phyloP scores from a whole-genome alignment of 192 early-diverging fungal genomes.

The Umbelopsis sp. region DNA sequence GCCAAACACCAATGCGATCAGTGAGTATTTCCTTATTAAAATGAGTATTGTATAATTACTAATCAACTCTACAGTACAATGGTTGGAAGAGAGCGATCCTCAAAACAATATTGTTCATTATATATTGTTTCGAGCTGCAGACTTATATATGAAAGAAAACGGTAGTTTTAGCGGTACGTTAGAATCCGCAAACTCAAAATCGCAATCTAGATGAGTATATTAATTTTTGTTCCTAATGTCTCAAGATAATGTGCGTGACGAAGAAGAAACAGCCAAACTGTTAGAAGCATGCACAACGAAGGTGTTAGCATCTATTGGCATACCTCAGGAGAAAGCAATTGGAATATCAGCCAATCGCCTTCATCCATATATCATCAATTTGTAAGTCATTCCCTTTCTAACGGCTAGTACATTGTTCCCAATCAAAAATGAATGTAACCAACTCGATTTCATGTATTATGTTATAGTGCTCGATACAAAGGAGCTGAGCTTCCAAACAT shows the following conservation, averaged over 20 bases:
- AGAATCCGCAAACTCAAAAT: no score
- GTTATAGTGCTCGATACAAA: slow-evolving; percentile 63
- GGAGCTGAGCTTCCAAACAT: slow-evolving; percentile 80
- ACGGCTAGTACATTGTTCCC: not conserved
- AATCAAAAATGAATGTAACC: not conserved
- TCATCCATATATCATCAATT: not conserved
- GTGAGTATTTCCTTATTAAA: slow-evolving; percentile 32
- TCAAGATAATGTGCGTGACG: not conserved
- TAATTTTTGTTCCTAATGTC: no score
- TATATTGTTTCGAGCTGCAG: slow-evolving; percentile 65
- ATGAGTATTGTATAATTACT: not conserved
- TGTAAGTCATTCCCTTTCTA: not conserved
- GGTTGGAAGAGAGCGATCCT: slow-evolving; percentile 47
- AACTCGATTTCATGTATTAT: not conserved
- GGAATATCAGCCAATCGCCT: not conserved
- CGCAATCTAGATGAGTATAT: no score
- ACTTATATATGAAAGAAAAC: slow-evolving; percentile 59
- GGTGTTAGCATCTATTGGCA: slow-evolving; percentile 4
- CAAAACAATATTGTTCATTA: slow-evolving; percentile 66
- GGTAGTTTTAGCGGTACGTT: slow-evolving; percentile 1
- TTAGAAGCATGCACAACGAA: slow-evolving; percentile 1
- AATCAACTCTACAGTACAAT: slow-evolving; percentile 37
- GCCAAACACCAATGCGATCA: slow-evolving; percentile 47
- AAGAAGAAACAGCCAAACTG: slow-evolving; percentile 7
- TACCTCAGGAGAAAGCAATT: not conserved